Evolutionary conservation across 495 filamentous ascomycete genomes (phyloP).

Genomic region (Aspergillus taichungensis): DNA sequence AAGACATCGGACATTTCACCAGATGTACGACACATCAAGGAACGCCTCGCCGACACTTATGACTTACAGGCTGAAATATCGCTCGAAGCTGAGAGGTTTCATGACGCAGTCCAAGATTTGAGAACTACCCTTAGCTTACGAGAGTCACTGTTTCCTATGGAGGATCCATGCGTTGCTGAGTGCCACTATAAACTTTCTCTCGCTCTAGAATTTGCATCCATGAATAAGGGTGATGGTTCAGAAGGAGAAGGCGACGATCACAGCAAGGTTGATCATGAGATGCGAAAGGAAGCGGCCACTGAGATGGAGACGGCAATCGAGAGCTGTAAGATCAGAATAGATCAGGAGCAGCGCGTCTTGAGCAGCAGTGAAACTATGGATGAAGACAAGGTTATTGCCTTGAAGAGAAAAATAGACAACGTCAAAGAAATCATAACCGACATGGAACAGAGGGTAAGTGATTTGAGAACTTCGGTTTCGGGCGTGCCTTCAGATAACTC

Average conservation of each 20-base stretch:
- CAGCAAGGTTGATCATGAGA: conserved; percentile 48
- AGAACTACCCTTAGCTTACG: conserved; percentile 68
- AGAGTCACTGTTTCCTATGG: conserved; percentile 61
- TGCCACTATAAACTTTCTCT: conserved; percentile 94
- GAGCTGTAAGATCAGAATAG: conserved; percentile 65
- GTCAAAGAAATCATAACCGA: conserved; percentile 80
- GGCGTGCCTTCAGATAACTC: conserved; percentile 11
- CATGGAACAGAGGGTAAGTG: conserved; percentile 71
- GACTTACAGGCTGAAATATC: conserved; percentile 91
- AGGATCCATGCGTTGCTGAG: conserved; percentile 80
- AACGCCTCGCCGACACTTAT: conserved; percentile 81
- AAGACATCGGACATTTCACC: conserved; percentile 44
- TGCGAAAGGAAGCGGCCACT: conserved; percentile 65
- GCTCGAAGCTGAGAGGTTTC: conserved; percentile 85
- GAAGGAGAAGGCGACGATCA: conserved; percentile 20
- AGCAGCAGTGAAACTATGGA: conserved; percentile 44
- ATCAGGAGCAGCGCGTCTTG: conserved; percentile 60
- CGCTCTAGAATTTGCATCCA: conserved; percentile 84
- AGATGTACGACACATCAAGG: conserved; percentile 56
- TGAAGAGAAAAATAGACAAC: conserved; percentile 61
- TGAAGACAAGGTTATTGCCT: conserved; percentile 41
- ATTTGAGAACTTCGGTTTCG: not conserved
- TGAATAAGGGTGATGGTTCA: conserved; percentile 50
- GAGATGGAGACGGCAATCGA: conserved; percentile 79
- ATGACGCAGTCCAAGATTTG: conserved; percentile 70